Evolutionary conservation across 768 basidiomycete species (phyloP), one percentile per base, ranked within the genome.

Genomic region (Calvatia gigantea): DNA sequence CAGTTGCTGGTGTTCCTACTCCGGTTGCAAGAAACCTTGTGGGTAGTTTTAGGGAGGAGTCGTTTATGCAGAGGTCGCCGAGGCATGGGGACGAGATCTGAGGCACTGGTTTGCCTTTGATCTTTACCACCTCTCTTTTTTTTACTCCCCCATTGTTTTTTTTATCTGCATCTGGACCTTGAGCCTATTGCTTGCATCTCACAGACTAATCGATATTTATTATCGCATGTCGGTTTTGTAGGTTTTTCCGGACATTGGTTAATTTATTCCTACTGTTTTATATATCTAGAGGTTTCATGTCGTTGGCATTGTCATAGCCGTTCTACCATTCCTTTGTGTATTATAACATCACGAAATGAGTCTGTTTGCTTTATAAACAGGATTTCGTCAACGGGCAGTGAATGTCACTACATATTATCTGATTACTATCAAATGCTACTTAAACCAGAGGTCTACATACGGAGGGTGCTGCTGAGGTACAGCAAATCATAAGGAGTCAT

Each of bases 21-120:
- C 65, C 70, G 1, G 58, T 71, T 44, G 65, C 65, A 9, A 66
- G 52, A n/a, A 45, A 17, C 25, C 33, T 46, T 0, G 54, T 47
- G n/a, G 54, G 68, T n/a, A 75, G 72, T 56, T 52, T 70, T 35
- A 60, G 71, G 45, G 73, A 75, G 31, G 71, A 73, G 48, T 63
- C 69, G n/a, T 70, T 65, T 44, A 57, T 70, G 43, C 64, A 64
- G 23, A 65, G 67, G 29, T 56, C 61, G 31, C 54, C 51, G 14
- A 62, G 61, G 9, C n/a, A 12, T 11, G 54, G 39, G 2, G 28
- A 32, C 42, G 54, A 55, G 9, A 38, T 56, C 17, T 56, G 46
- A 56, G 46, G 41, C 35, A 25, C 41, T 43, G 45, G 54, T 32
- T 39, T 56, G 38, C n/a, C 45, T 47, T 31, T 14, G 1, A 27